A percentile compares a stretch with the other conserved stretches of the same genome.
Conservation (phyloP, 495 filamentous ascomycete genomes). For the Wilcoxina mikolae region DNA sequence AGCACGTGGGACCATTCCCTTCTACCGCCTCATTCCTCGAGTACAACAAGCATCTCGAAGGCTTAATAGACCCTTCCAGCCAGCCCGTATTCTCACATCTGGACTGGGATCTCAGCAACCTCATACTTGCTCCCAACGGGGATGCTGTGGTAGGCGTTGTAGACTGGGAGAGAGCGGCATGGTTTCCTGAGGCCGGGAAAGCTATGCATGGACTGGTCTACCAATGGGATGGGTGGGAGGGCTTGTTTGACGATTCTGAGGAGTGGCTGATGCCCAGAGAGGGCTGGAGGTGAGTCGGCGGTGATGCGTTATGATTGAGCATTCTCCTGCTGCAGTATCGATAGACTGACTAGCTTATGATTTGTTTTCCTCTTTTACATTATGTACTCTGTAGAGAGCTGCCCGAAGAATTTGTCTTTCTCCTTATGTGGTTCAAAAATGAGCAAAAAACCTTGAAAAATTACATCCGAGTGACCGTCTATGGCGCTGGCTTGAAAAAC, state of each 20-base stretch:
- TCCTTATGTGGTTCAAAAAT: too few species aligned
- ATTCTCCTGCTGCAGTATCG: too few species aligned
- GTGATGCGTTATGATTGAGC: too few species aligned
- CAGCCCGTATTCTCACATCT: slow-evolving; percentile 7
- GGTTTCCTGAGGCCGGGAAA: slow-evolving; percentile 9
- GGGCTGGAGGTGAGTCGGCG: too few species aligned
- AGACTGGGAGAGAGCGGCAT: slow-evolving; percentile 9
- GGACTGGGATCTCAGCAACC: slow-evolving; percentile 10
- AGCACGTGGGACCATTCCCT: slow-evolving; percentile 6
- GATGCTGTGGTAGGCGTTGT: slow-evolving; percentile 7
- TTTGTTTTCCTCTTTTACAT: too few species aligned
- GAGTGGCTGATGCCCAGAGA: too few species aligned
- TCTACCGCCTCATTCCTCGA: background rate
- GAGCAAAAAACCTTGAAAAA: too few species aligned
- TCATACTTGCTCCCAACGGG: slow-evolving; percentile 4
- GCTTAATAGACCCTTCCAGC: background rate
- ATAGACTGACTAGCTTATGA: too few species aligned
- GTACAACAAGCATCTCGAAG: background rate
- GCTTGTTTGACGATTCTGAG: slow-evolving; percentile 10
- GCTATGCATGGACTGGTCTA: background rate
- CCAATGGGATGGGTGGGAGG: slow-evolving; percentile 6
- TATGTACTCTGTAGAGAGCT: too few species aligned
- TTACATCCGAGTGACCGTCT: too few species aligned
- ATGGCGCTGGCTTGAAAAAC: too few species aligned
- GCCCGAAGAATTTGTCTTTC: too few species aligned